Base-by-base conservation (phyloP, 352 stramenopile genomes). In the Phytopythium oedochilum region DNA sequence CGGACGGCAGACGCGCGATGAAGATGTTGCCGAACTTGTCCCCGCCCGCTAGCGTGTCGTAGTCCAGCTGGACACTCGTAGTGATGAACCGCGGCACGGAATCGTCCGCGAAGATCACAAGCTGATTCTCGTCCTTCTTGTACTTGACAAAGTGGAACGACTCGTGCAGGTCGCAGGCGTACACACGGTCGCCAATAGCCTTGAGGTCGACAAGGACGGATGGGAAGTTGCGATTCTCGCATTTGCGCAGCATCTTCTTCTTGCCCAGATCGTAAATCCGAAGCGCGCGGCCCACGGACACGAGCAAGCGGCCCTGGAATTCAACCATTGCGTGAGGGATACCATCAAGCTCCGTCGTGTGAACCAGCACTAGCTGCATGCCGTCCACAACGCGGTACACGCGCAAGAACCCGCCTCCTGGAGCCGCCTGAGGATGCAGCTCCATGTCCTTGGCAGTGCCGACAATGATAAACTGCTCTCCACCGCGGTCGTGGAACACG, bases 11-110 rank as follows among this genome's bases (percentile, higher is more conserved):
- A 12, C 97, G 83, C 36, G 98, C 74, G 17, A 99, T 83, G 56
- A 98, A 99, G 12, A 99, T 74, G 72, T 99, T 99, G 34, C 97
- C 97, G 72, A 99, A 99, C 67, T 99, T 99, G 78, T 99, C 97
- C 1, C 85, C 96, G 47, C 97, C 97, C 9, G 96, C 97, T 32
- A 99, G 86, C 22, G 97, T 99, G 62, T 99, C 97, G 64, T 98
- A 98, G 76, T 99, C 97, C 8, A 99, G 50, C 68, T 95, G 54
- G 75, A 94, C 61, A 73, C 89, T 84, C 62, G 85, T 70, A 1
- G 84, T 94, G 52, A 95, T 80, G 47, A 88, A 89, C 14, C 84
- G 78, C 26, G 88, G 86, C 20, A 96, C 82, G 54, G 79, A 89
- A 71, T 99, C 97, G 65, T 98, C 96, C 0, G 96, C 97, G 64